phyloP scores from a whole-genome alignment of 2,329 filamentous ascomycete species.

The Colletotrichum sp. region DNA sequence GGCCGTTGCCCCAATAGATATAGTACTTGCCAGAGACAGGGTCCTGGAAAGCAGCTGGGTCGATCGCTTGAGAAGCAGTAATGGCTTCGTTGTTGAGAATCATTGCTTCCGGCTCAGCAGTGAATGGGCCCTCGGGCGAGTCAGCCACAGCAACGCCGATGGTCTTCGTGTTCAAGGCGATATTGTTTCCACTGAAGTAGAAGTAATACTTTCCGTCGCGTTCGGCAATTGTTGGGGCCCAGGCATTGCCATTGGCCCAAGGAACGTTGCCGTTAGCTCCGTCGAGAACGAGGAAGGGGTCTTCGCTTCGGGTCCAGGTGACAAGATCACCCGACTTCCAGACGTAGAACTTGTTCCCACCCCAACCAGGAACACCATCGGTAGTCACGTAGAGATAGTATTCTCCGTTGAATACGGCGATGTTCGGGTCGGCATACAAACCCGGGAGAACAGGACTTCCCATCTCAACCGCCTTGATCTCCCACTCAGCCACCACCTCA shows the following conservation, averaged over 20 bases:
- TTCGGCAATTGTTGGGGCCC: slow-evolving; percentile 68
- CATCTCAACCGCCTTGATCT: slow-evolving; percentile 22
- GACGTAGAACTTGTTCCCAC: slow-evolving; percentile 50
- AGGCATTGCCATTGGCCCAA: slow-evolving; percentile 70
- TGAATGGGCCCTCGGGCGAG: slow-evolving; percentile 65
- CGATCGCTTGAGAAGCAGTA: slow-evolving; percentile 54
- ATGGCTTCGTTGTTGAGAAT: slow-evolving; percentile 54
- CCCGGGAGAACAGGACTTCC: slow-evolving; percentile 41
- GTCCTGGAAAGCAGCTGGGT: slow-evolving; percentile 66
- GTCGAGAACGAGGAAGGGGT: slow-evolving; percentile 50
- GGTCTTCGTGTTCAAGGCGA: slow-evolving; percentile 57
- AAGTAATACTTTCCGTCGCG: slow-evolving; percentile 69
- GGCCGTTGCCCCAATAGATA: slow-evolving; percentile 64
- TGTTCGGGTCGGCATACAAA: slow-evolving; percentile 52
- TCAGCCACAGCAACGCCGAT: slow-evolving; percentile 66
- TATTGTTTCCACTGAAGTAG: slow-evolving; percentile 61
- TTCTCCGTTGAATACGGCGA: slow-evolving; percentile 44
- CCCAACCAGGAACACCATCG: slow-evolving; percentile 49
- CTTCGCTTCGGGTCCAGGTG: slow-evolving; percentile 42
- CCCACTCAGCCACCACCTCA: slow-evolving; percentile 10
- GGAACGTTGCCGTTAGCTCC: slow-evolving; percentile 58
- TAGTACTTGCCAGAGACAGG: slow-evolving; percentile 62
- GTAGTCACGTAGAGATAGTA: slow-evolving; percentile 55
- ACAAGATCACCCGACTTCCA: slow-evolving; percentile 51
- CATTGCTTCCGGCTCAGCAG: slow-evolving; percentile 57